These are phyloP conservation scores for Lipomyces starkeyi DNA, from an alignment of 805 yeast genomes.

Conservation along the genomic window DNA sequence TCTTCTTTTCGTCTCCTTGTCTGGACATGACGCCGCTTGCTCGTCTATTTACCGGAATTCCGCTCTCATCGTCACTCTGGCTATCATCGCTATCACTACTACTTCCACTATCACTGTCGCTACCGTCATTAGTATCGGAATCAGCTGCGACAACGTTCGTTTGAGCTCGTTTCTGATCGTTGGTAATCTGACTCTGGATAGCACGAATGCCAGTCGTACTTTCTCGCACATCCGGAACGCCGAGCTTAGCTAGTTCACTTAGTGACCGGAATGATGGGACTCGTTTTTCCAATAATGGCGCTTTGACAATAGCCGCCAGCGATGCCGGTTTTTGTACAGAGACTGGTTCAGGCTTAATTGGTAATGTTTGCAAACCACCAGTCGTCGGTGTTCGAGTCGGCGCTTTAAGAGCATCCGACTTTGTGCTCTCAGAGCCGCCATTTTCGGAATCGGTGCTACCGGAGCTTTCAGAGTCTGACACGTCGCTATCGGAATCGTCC, in stretches of 20 bases:
- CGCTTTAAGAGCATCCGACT: background rate
- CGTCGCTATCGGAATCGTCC: no score
- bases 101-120: slow-evolving; percentile 16
- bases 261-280: slow-evolving; percentile 35
- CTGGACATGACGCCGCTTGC: slow-evolving; percentile 21
- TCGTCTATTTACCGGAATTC: slow-evolving; percentile 26
- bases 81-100: slow-evolving; percentile 11
- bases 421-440: slow-evolving; percentile 11
- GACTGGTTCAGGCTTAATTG: background rate
- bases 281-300: slow-evolving; percentile 16
- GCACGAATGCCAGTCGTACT: slow-evolving; percentile 27
- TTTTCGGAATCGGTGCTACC: background rate
- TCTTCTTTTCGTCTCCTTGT: slow-evolving; percentile 6
- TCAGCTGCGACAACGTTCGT: background rate
- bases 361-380: background rate
- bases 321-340: background rate
- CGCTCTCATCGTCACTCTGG: slow-evolving; percentile 20
- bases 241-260: slow-evolving; percentile 30
- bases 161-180: background rate
- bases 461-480: background rate
- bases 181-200: background rate
- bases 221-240: slow-evolving; percentile 37
- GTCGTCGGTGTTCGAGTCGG: background rate
- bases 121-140: slow-evolving; percentile 8
- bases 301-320: slow-evolving; percentile 1